Base-by-base conservation (phyloP, 129 eudicot genomes). In the Flaveria sonorensis region DNA sequence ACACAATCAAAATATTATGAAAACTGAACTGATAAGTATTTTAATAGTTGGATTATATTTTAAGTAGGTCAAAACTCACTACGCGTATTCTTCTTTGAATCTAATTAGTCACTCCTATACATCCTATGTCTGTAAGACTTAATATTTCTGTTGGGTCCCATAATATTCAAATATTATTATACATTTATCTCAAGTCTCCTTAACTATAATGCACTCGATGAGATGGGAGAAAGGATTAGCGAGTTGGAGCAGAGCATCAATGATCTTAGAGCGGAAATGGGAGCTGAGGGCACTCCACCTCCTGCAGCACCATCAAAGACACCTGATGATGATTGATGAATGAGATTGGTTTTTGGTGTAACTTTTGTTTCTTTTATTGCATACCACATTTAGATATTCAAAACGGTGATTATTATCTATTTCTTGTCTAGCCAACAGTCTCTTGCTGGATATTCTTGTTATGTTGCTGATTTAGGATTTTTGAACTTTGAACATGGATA, bases 181-280 rank as follows among this genome's bases (percentile, higher is more conserved):
- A 18, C 68, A 40, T 12, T 28, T 73, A 9, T 52, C 20, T 50
- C 16, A 66, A 66, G 63, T 65, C 85, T 73, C 91, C 88, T 90
- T 90, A 81, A 93, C 96, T 32, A 21, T 32, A 78, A 55, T 51
- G 62, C 72, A 93, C 98, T 93, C 52, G 98, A 93, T 82, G 98
- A 93, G 82, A 93, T 93, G 98, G 96, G 98, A n/a, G 87, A 84
- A 81, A 87, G 95, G 51, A 93, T 93, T 65, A 90, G 88, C 66
- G 98, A 93, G 62, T 77, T 93, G 86, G 96, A 93, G 87, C 95
- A 93, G 82, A 90, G 95, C 85, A 93, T 93, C 75, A 87, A 90
- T 14, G 98, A 93, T 61, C 94, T 93, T 1, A 85, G 92, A 76
- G 71, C 88, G 7, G 98, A 93, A 63, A 90, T 90, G 95, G 98